A percentile compares a stretch with the other conserved stretches of the same genome.
These are phyloP conservation scores for Aegilops umbellulata DNA, from an alignment of 176 grass and related monocot species.

Conservation along the genomic window DNA sequence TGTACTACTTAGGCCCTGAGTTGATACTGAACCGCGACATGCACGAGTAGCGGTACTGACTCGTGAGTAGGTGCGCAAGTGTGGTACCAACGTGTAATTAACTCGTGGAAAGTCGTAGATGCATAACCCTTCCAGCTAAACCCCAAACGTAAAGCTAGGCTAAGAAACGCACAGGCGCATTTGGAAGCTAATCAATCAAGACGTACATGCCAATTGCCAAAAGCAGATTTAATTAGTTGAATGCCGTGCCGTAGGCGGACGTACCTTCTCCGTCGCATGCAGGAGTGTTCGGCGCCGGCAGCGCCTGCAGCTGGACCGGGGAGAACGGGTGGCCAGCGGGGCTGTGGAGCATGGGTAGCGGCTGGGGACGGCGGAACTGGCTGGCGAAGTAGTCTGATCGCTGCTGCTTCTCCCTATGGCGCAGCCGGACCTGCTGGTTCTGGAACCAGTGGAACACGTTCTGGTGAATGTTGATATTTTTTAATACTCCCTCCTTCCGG, in stretches of 20 bases:
- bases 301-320: neutral
- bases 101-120: neutral
- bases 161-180: neutral
- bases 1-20: too few relatives aligned
- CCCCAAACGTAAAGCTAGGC: neutral
- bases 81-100: too few relatives aligned
- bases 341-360: neutral
- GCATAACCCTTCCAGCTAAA: neutral
- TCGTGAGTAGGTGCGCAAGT: too few relatives aligned
- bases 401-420: slow-evolving; percentile 52
- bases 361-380: neutral
- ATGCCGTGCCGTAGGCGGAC: too few relatives aligned
- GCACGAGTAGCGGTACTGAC: too few relatives aligned
- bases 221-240: neutral
- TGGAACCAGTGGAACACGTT: slow-evolving; percentile 25
- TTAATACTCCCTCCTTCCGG: too few relatives aligned
- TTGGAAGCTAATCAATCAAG: neutral
- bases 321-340: neutral
- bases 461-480: too few relatives aligned
- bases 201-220: neutral
- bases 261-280: neutral
- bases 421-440: slow-evolving; percentile 46
- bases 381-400: neutral
- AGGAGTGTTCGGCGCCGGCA: too few relatives aligned
- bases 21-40: too few relatives aligned